A percentile compares a stretch with the other conserved stretches of the same genome.
phyloP scores from a whole-genome alignment of 2,329 filamentous ascomycete genomes.

The Fusarium anguioides region DNA sequence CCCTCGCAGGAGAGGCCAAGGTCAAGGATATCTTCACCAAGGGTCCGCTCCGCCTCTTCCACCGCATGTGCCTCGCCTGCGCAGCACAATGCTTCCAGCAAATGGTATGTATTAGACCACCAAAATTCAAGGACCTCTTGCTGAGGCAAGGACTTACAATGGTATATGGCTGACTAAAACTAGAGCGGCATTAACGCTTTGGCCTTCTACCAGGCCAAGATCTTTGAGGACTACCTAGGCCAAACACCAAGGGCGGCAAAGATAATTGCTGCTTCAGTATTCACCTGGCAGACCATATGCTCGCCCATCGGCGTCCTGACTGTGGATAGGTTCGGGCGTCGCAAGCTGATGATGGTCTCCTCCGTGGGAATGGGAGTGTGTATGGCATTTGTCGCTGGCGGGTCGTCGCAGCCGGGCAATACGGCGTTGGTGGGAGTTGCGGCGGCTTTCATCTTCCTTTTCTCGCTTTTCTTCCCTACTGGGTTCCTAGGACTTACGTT shows the following conservation, averaged over 20 bases:
- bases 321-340: not conserved
- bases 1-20: conserved; percentile 2
- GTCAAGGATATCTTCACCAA: conserved; percentile 2
- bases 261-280: conserved; percentile 2
- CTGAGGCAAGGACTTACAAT: no score
- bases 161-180: no score
- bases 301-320: not conserved
- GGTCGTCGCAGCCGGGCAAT: not conserved
- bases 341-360: conserved; percentile 3
- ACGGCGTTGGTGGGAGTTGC: not conserved
- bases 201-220: conserved; percentile 8
- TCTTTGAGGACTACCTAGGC: not conserved
- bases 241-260: not conserved
- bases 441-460: conserved; percentile 4
- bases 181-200: conserved; percentile 3
- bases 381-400: conserved; percentile 8
- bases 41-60: not conserved
- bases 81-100: conserved; percentile 5
- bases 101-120: no score
- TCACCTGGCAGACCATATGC: conserved; percentile 6
- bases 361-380: not conserved
- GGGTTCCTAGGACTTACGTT: conserved; percentile 2
- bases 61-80: conserved; percentile 5
- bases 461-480: conserved; percentile 6
- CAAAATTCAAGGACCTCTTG: no score